Evolutionary conservation across 2,329 filamentous ascomycete genomes (phyloP).

Genomic region (Penicillium vulpinum): DNA sequence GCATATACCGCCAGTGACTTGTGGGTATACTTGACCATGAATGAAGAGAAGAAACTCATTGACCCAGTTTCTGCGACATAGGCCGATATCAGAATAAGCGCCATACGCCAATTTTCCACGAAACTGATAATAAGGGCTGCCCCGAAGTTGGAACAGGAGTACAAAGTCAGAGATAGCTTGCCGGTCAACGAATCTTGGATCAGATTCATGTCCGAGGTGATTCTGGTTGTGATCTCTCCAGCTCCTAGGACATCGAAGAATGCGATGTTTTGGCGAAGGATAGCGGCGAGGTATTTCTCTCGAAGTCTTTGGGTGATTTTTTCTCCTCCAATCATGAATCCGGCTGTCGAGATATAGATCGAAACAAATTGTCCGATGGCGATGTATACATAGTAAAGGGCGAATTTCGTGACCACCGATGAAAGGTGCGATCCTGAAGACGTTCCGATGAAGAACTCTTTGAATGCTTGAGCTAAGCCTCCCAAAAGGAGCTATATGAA

Average conservation of each 20-base stretch:
- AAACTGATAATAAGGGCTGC: not conserved
- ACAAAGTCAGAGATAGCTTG: not conserved
- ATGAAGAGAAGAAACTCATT: not conserved
- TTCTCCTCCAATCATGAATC: not conserved
- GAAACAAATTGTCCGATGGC: not conserved
- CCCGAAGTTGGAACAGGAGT: not conserved
- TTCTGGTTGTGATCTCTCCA: conserved; percentile 81
- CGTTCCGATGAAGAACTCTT: not conserved
- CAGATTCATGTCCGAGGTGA: conserved; percentile 69
- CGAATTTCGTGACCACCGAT: not conserved
- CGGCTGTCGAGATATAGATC: not conserved
- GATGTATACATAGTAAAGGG: not conserved
- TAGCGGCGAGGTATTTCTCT: conserved; percentile 66
- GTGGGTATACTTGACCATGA: not conserved
- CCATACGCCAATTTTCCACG: not conserved
- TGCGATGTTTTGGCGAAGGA: conserved; percentile 76
- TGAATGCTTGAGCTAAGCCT: not conserved
- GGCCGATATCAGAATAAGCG: not conserved
- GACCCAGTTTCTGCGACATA: not conserved
- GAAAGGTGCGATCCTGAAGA: not conserved
- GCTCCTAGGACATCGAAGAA: conserved; percentile 83
- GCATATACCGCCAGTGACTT: not conserved
- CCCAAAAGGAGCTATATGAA: not conserved
- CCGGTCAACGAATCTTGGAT: not conserved
- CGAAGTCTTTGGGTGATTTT: not conserved